These are phyloP conservation scores for Cutaneotrichosporon cyanovorans DNA, from an alignment of 1,284 basidiomycete species.

Conservation along the genomic window DNA sequence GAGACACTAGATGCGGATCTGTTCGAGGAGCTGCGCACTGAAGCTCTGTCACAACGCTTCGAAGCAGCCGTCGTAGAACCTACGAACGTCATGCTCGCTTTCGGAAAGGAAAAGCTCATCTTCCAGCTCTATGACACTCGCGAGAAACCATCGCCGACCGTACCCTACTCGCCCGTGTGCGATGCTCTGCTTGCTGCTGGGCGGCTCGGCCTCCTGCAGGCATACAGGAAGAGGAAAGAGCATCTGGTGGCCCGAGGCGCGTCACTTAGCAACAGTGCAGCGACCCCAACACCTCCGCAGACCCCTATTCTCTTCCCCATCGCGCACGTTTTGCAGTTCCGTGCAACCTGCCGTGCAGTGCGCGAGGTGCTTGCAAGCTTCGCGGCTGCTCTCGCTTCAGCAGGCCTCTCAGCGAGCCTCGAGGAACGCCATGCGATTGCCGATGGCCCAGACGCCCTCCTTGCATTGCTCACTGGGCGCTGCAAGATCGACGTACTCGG, in stretches of 20 bases:
- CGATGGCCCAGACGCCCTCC: constrained; percentile 3
- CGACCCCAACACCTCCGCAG: neutral
- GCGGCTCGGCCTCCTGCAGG: constrained; percentile 27
- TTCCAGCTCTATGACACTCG: constrained; percentile 36
- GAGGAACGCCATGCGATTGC: constrained; percentile 7
- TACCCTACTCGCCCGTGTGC: constrained; percentile 18
- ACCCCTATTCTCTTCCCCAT: constrained; percentile 27
- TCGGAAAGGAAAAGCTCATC: constrained; percentile 24
- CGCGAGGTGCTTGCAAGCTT: constrained; percentile 17
- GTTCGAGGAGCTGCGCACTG: constrained; percentile 31
- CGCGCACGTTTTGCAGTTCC: constrained; percentile 24
- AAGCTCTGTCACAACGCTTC: constrained; percentile 13
- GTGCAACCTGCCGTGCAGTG: constrained; percentile 11
- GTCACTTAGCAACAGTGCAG: neutral
- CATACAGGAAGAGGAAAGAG: constrained; percentile 28
- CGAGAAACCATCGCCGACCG: constrained; percentile 1
- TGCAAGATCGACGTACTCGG: constrained; percentile 18
- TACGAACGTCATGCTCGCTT: constrained; percentile 13
- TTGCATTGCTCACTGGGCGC: constrained; percentile 11
- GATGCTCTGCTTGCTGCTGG: constrained; percentile 28
- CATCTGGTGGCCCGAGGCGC: constrained; percentile 13
- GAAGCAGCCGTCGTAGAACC: constrained; percentile 20
- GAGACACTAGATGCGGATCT: constrained; percentile 45
- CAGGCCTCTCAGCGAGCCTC: constrained; percentile 16
- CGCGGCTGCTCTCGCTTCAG: constrained; percentile 10